Base-by-base conservation (phyloP, 768 basidiomycete species). In the Leccinum disarticulatum region DNA sequence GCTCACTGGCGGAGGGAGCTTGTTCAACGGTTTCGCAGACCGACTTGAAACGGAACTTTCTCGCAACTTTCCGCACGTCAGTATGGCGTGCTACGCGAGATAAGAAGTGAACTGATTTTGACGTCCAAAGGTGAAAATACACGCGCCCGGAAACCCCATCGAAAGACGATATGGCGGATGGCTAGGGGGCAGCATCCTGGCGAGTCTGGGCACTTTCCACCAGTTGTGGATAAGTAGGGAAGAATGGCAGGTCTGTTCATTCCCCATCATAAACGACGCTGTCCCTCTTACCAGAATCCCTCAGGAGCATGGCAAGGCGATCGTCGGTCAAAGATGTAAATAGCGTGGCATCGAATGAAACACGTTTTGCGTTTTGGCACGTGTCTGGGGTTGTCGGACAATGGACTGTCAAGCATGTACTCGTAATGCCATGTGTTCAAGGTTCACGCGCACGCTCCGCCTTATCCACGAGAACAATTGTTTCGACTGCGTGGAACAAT, bases 171-270 rank as follows among this genome's bases (percentile, higher is more conserved):
- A 93, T 72, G 90, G 94, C 14, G 87, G 90, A 19, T 99, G 97
- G 97, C 77, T 99, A 7, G 97, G 97, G 11, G 97, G 96, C 30
- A 94, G 91, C 64, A 96, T 98, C 67, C 79, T 98, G 51, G 95
- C 91, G 1, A 94, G 91, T 69, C 76, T 98, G 68, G 97, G 97
- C 25, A 98, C 95, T 15, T 99, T 98, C 82, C 97, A 99, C 71
- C 96, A 96, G 66, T 78, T 95, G 53, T 95, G 94, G 94, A 94
- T 96, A 69, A 93, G 92, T 74, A 85, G 80, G 68, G 93, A 95
- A 73, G 94, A 96, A 68, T 95, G 92, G 88, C 85, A 91, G 83
- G 93, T 91, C 60, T 47, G 85, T 72, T 51, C 11, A 10, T 54
- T 62, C 57, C 8, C 2, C 28, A 50, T 60, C 52, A 31, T 31